Percentiles rank a stretch among this genome's conserved stretches.
Evolutionary conservation across 805 yeast genomes (phyloP).

Genomic region (Nakazawaea sp.): DNA sequence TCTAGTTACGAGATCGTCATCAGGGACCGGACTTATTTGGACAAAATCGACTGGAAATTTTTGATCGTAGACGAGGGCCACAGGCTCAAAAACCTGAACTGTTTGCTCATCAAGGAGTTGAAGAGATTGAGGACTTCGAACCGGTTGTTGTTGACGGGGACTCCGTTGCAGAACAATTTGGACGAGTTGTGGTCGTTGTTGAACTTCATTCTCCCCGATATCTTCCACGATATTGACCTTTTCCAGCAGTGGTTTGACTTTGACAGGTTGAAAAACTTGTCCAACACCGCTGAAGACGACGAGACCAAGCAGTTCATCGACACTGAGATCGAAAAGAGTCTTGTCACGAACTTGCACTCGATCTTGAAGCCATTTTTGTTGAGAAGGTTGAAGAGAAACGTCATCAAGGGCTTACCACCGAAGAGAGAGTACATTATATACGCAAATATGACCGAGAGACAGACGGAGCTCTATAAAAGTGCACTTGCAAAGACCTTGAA

Average conservation of each 20-base stretch:
- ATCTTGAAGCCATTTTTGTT: conserved; percentile 84
- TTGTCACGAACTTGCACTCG: conserved; percentile 75
- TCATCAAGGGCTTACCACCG: conserved; percentile 66
- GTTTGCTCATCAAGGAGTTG: conserved; percentile 64
- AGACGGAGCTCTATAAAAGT: conserved; percentile 53
- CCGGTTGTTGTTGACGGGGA: conserved; percentile 84
- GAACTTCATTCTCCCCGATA: conserved; percentile 88
- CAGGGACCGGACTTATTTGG: conserved; percentile 53
- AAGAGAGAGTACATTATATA: conserved; percentile 85
- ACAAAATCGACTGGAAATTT: conserved; percentile 63
- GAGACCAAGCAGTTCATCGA: conserved; percentile 48
- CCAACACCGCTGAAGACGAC: conserved; percentile 25
- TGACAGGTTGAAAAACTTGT: conserved; percentile 42
- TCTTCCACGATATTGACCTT: conserved; percentile 81
- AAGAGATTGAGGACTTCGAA: conserved; percentile 64
- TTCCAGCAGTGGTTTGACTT: conserved; percentile 96
- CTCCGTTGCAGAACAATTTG: conserved; percentile 89
- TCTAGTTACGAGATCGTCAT: conserved; percentile 81
- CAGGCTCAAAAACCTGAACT: conserved; percentile 77
- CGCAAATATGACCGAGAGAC: conserved; percentile 57
- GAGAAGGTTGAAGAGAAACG: conserved; percentile 74
- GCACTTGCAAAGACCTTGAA: conserved; percentile 41
- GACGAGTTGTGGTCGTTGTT: conserved; percentile 88
- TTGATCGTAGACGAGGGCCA: conserved; percentile 96
- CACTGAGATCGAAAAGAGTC: conserved; percentile 47